phyloP scores from a whole-genome alignment of 2,329 filamentous ascomycete species.

The Aureobasidium lini region DNA sequence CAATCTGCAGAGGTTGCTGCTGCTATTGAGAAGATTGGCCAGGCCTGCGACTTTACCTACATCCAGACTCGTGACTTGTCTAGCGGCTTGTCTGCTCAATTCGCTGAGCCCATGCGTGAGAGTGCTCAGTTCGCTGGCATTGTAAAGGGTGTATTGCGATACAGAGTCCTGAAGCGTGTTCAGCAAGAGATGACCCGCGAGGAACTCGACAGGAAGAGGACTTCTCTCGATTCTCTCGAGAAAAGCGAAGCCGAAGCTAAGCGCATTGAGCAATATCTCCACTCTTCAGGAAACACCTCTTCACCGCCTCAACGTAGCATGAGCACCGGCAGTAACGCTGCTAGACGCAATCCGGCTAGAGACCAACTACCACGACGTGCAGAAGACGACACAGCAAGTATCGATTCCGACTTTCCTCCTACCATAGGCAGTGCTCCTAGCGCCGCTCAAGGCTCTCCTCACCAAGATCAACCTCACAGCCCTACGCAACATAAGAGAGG shows the following conservation, averaged over 20 bases:
- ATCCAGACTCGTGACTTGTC: slow-evolving; percentile 91
- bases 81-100: slow-evolving; percentile 78
- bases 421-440: slow-evolving; percentile 65
- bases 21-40: slow-evolving; percentile 88
- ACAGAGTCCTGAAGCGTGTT: slow-evolving; percentile 85
- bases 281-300: slow-evolving; percentile 51
- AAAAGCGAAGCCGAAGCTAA: slow-evolving; percentile 86
- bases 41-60: slow-evolving; percentile 92
- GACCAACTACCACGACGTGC: slow-evolving; percentile 30
- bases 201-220: slow-evolving; percentile 79
- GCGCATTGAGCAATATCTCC: slow-evolving; percentile 88
- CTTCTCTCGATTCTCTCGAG: slow-evolving; percentile 80
- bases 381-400: slow-evolving; percentile 18
- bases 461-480: slow-evolving; percentile 28
- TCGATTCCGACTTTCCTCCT: slow-evolving; percentile 93
- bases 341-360: slow-evolving; percentile 30
- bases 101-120: slow-evolving; percentile 96
- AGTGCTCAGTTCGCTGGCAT: slow-evolving; percentile 96
- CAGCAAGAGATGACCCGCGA: slow-evolving; percentile 97
- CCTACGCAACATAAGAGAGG: slow-evolving; percentile 61
- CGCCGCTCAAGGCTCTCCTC: slow-evolving; percentile 62
- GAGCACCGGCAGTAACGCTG: slow-evolving; percentile 31
- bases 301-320: slow-evolving; percentile 59
- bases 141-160: slow-evolving; percentile 79
- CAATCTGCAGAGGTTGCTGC: slow-evolving; percentile 80